Percentiles rank a stretch among this genome's conserved stretches.
These are phyloP conservation scores for Thalassia testudinum DNA, from an alignment of 116 monocot genomes.

Conservation along the genomic window DNA sequence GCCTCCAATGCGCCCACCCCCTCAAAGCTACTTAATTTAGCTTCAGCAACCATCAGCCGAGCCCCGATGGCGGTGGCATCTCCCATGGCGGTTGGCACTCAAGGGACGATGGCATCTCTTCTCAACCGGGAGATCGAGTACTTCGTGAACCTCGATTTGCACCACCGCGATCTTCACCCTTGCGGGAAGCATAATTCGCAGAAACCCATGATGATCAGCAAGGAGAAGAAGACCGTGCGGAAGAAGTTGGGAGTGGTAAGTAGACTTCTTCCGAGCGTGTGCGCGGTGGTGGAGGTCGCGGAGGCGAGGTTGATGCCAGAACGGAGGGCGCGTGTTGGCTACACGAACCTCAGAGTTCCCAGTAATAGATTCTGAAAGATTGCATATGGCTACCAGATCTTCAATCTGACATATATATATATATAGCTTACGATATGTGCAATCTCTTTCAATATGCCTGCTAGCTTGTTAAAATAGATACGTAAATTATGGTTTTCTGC, in stretches of 20 bases:
- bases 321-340: conserved; percentile 5
- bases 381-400: no score
- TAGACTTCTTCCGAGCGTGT: conserved; percentile 31
- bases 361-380: no score
- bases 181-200: not conserved
- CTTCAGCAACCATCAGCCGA: not conserved
- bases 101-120: conserved; percentile 33
- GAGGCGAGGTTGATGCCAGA: not conserved
- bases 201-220: not conserved
- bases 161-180: not conserved
- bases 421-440: no score
- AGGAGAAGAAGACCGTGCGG: conserved; percentile 12
- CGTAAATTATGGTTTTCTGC: no score
- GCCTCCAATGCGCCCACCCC: no score
- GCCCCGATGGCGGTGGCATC: conserved; percentile 8
- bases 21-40: no score
- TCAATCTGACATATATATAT: no score
- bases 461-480: no score
- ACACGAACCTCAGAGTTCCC: conserved; percentile 12
- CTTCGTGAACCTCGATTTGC: conserved; percentile 13
- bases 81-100: conserved; percentile 20
- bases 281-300: conserved; percentile 19
- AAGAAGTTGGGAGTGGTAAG: not conserved
- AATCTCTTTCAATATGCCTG: no score
- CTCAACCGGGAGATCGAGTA: conserved; percentile 39